Percentiles rank a stretch among this genome's conserved stretches.
These are phyloP conservation scores for Prinsepia uniflora DNA, from an alignment of 306 rosid species.

Conservation along the genomic window DNA sequence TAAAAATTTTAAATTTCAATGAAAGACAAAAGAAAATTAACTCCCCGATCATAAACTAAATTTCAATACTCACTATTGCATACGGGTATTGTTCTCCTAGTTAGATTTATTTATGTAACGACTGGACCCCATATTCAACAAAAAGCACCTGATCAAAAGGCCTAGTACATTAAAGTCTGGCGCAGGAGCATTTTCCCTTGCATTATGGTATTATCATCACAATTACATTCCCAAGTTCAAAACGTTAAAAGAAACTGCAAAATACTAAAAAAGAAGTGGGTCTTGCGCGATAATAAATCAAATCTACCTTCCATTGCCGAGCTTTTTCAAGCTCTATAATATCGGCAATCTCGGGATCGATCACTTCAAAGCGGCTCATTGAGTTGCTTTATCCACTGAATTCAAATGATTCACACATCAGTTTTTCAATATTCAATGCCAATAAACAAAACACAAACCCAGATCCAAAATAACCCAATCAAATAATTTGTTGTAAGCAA, in stretches of 20 bases:
- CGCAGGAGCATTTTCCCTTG: background rate
- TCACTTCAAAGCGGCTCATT: constrained; percentile 64
- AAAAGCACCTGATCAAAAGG: background rate
- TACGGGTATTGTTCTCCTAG: background rate
- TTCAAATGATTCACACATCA: background rate
- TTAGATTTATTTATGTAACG: background rate
- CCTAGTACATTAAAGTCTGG: background rate
- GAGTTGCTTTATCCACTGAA: constrained; percentile 83
- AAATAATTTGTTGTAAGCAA: background rate
- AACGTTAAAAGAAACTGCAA: background rate
- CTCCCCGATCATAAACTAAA: background rate
- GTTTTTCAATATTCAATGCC: constrained; percentile 2
- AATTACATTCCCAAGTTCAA: background rate
- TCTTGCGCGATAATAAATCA: background rate
- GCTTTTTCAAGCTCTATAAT: constrained; percentile 87
- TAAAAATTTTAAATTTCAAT: background rate
- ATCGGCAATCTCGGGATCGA: constrained; percentile 75
- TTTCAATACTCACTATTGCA: background rate
- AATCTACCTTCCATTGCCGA: constrained; percentile 81
- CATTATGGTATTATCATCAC: background rate
- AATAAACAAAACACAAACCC: constrained; percentile 4
- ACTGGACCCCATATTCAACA: background rate
- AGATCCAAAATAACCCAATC: constrained; percentile 9
- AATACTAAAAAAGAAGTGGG: background rate
- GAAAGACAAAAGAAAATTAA: background rate